Evolutionary conservation across 1,284 basidiomycete species (phyloP), one percentile per base, ranked within the genome.

Genomic region (Schizophyllum commune): DNA sequence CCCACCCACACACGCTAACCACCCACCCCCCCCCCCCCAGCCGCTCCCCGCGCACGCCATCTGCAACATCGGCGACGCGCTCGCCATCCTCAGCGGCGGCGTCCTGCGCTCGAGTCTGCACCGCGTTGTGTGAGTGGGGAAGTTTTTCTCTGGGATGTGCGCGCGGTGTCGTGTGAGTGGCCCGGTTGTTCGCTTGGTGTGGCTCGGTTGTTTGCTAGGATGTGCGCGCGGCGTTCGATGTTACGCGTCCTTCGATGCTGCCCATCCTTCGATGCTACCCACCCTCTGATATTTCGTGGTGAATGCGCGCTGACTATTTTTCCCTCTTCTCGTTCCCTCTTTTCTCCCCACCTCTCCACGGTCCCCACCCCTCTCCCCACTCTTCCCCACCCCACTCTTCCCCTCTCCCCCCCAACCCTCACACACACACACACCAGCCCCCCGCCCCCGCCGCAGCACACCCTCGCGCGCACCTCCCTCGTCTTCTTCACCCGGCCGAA

Each of bases 11-110:
- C 32, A n/a, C n/a, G n/a, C n/a, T n/a, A n/a, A n/a, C n/a, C n/a
- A n/a, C n/a, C n/a, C n/a, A n/a, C 27, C 5, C 27, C 27, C 27
- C 2, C 27, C 27, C 27, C 39, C 3, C 57, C 27, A 79, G 75
- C 83, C 83, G 15, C 66, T 83, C 17, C 77, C 79, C 1, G 81
- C 79, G 1, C 77, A 80, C 52, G 78, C 77, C 0, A 72, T 86
- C 32, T 85, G 85, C 69, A 86, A 86, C 64, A 61, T 86, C 9
- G 84, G 84, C 8, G 84, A 86, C 61, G 80, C 84, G 1, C 72
- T 86, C 65, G 69, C 79, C 8, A 71, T 85, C 27, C 82, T 85
- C 67, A 83, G 80, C 19, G 84, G 82, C 0, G 83, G 84, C 0
- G 77, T 86, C 52, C 74, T 86, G 32, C 75, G 79, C 32, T 83